Evolutionary conservation across 305 asterid species (phyloP), one percentile per base, ranked within the genome.

Genomic region (Rubia balearica): DNA sequence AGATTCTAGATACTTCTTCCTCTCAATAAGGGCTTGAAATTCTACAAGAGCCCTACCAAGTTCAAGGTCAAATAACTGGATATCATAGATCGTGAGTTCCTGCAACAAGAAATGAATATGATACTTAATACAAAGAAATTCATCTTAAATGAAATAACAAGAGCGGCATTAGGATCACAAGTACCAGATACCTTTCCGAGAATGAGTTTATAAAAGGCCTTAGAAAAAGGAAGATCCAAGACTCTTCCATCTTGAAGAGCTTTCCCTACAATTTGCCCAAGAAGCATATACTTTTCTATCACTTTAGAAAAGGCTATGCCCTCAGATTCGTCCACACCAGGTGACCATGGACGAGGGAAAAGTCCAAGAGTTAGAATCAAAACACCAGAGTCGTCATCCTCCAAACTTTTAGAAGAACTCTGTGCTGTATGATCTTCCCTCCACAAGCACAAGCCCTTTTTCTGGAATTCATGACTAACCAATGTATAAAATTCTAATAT

Each of bases 191-290:
- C 98, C 98, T 87, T 84, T 72, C 90, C 93, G 70, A 94, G 87
- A 69, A 94, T 75, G 69, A 94, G 85, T 78, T 91, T 91, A 77
- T 87, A 87, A 81, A 94, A 91, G 74, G 93, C 90, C 79, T 81
- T 86, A 4, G 99, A 92, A 74, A 95, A 86, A n/a, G 96, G 96
- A 82, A 95, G 85, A 82, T 95, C 98, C 77, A 95, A 81, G 74
- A 95, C 86, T 81, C 98, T 83, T 72, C 98, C 90, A 80, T 95
- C 97, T 77, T 92, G 94, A 75, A 95, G 89, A 80, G 96, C 88
- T 81, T 92, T 95, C 41, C 96, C 98, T 46, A 92, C 91, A 68
- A 90, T 74, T 77, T 92, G 87, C 45, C 99, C 98, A 57, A 95
- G 79, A 74, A 95, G 97, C 73, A 75, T 74, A 73, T 87, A 92